phyloP scores from a whole-genome alignment of 352 stramenopile species.

The Pythium aquatile region DNA sequence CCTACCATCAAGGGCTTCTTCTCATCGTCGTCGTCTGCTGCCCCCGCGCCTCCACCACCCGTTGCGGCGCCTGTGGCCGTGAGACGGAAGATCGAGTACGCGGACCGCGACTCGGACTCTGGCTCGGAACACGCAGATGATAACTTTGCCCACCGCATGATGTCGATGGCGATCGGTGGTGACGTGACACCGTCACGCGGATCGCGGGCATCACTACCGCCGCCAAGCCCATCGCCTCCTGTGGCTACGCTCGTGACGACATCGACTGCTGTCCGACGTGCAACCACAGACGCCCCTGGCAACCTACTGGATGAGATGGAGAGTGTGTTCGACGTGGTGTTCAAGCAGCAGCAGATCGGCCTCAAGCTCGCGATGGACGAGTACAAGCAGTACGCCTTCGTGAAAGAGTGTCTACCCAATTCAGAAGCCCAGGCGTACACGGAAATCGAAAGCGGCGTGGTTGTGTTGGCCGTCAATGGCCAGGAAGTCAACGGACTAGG shows the following conservation, averaged over 20 bases:
- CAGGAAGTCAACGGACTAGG: slow-evolving; percentile 70
- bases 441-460: slow-evolving; percentile 79
- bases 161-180: slow-evolving; percentile 7
- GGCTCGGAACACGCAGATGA: slow-evolving; percentile 51
- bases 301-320: slow-evolving; percentile 63
- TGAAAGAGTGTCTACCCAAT: slow-evolving; percentile 81
- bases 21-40: slow-evolving; percentile 4
- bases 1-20: slow-evolving; percentile 24
- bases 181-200: slow-evolving; percentile 5
- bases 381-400: slow-evolving; percentile 66
- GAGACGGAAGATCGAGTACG: slow-evolving; percentile 25
- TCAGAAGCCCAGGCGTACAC: slow-evolving; percentile 71
- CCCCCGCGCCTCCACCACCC: background rate
- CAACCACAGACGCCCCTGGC: slow-evolving; percentile 7
- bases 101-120: slow-evolving; percentile 47
- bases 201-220: slow-evolving; percentile 10
- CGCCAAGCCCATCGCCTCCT: slow-evolving; percentile 15
- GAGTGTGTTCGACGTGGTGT: slow-evolving; percentile 83
- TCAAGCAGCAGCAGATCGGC: slow-evolving; percentile 82
- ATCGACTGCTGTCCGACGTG: slow-evolving; percentile 8
- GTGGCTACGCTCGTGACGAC: slow-evolving; percentile 11
- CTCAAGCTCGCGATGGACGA: slow-evolving; percentile 81
- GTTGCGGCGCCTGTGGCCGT: background rate
- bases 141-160: slow-evolving; percentile 15
- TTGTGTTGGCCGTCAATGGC: slow-evolving; percentile 79